Evolutionary conservation across 2,329 filamentous ascomycete genomes (phyloP).

Genomic region (Trichoderma sp.): DNA sequence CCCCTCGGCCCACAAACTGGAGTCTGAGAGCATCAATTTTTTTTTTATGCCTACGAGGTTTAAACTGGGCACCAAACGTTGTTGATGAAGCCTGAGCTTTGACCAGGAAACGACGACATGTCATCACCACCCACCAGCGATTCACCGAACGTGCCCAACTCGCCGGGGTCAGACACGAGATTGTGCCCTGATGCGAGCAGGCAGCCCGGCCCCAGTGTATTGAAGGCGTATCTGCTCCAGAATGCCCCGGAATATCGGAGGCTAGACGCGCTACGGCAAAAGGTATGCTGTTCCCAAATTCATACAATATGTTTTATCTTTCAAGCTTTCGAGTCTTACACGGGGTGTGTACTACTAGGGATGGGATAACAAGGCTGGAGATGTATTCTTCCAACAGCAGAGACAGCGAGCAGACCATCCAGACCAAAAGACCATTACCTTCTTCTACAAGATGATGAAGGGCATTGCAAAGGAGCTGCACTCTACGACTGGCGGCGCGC

Average conservation of each 20-base stretch:
- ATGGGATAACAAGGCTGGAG: constrained; percentile 47
- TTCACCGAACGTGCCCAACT: constrained; percentile 2
- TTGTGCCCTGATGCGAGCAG: constrained; percentile 7
- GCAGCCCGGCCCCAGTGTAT: background rate
- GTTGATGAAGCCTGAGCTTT: background rate
- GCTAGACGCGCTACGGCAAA: constrained; percentile 1
- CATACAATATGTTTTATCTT: no score
- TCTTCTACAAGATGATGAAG: constrained; percentile 30
- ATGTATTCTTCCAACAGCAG: constrained; percentile 46
- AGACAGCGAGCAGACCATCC: constrained; percentile 30
- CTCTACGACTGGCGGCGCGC: constrained; percentile 28
- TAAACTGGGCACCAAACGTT: constrained; percentile 1
- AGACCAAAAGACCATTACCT: constrained; percentile 17
- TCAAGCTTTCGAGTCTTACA: background rate
- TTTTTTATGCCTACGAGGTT: background rate
- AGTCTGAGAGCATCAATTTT: background rate
- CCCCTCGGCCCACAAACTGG: background rate
- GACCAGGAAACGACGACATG: background rate
- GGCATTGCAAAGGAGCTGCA: constrained; percentile 16
- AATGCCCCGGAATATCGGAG: constrained; percentile 11
- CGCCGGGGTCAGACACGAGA: constrained; percentile 8
- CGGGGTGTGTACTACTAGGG: constrained; percentile 39
- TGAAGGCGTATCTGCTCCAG: constrained; percentile 10
- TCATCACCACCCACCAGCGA: constrained; percentile 8
- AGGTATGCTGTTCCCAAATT: background rate